Conservation (phyloP, 163 green algal genomes). For the Prototheca wickerhamii region DNA sequence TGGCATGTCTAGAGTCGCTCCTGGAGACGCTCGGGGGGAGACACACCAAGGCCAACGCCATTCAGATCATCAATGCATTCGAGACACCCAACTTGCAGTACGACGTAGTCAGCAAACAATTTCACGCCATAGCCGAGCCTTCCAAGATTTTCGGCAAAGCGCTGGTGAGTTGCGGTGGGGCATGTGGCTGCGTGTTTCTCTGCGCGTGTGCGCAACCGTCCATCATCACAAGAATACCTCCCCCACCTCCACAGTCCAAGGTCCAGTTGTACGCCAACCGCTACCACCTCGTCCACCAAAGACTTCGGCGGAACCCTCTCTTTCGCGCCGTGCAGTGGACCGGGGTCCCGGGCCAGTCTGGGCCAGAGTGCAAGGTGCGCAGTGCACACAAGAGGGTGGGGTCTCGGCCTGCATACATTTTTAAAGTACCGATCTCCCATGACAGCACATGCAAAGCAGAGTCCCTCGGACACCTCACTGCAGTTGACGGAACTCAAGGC, state of each 20-base stretch:
- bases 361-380: constrained; percentile 32
- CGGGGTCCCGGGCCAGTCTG: not conserved
- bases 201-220: no score
- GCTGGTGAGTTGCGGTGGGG: constrained; percentile 13
- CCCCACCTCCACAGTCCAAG: constrained; percentile 52
- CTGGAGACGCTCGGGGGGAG: not conserved
- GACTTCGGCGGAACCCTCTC: constrained; percentile 54
- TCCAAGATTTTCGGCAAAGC: constrained; percentile 30
- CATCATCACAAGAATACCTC: not conserved
- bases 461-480: no score
- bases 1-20: not conserved
- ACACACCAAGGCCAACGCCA: not conserved
- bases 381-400: no score
- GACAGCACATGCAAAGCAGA: no score
- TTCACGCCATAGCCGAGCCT: not conserved
- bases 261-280: constrained; percentile 60
- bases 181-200: no score
- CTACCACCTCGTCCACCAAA: constrained; percentile 66
- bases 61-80: not conserved
- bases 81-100: not conserved
- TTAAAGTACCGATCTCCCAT: no score
- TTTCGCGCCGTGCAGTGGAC: constrained; percentile 39
- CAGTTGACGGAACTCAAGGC: constrained; percentile 74
- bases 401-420: not conserved
- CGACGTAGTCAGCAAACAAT: not conserved